Evolutionary conservation across 2,329 filamentous ascomycete genomes (phyloP).

Genomic region (Gnomoniopsis smithogilvyi): DNA sequence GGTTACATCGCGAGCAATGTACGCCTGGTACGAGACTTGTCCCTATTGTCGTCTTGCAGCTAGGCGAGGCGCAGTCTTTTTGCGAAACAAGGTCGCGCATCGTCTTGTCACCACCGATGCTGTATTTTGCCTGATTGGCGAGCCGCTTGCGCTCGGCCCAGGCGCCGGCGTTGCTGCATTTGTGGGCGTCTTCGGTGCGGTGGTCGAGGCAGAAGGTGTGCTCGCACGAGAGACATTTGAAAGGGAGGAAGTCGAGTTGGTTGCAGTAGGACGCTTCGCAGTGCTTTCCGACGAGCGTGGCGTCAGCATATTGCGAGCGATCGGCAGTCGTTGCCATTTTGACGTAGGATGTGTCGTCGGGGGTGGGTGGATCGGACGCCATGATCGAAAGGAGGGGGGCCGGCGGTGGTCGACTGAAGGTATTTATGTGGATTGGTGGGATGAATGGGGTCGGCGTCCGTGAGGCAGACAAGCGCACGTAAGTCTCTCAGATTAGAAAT

Average conservation of each 20-base stretch:
- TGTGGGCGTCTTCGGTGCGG: constrained; percentile 79
- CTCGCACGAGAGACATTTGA: constrained; percentile 84
- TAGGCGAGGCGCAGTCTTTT: constrained; percentile 64
- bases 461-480: constrained; percentile 14
- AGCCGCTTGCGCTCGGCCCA: constrained; percentile 58
- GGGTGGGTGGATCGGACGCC: constrained; percentile 45
- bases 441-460: neutral
- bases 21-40: constrained; percentile 66
- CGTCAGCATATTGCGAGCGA: constrained; percentile 47
- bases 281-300: constrained; percentile 82
- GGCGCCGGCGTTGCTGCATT: constrained; percentile 57
- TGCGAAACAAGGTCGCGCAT: constrained; percentile 54
- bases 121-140: constrained; percentile 50
- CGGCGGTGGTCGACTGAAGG: neutral
- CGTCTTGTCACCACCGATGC: constrained; percentile 51
- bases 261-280: constrained; percentile 91
- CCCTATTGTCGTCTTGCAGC: constrained; percentile 69
- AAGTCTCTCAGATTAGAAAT: constrained; percentile 15
- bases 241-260: constrained; percentile 94
- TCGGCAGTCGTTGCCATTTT: constrained; percentile 62
- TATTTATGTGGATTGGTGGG: neutral
- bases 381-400: constrained; percentile 34
- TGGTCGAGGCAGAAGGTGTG: constrained; percentile 91
- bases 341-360: constrained; percentile 54
- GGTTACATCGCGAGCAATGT: constrained; percentile 68